Conservation (phyloP, 768 basidiomycete species). For the Russula sp. region DNA sequence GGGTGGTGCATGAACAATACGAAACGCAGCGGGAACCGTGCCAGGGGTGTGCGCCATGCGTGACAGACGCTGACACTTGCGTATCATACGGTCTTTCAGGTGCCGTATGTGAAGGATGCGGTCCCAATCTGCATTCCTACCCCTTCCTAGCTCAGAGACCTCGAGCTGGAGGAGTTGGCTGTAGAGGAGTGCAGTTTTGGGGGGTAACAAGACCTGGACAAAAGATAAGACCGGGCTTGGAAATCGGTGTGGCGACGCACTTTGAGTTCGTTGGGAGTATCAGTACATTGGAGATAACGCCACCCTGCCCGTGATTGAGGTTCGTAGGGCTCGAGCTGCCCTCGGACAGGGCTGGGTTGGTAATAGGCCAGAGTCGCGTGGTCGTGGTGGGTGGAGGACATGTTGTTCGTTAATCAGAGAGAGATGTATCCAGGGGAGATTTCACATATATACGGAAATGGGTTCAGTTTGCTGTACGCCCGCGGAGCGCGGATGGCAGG, state of each 20-base stretch:
- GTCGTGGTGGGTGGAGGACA: constrained; percentile 17
- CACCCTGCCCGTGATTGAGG: constrained; percentile 48
- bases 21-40: constrained; percentile 43
- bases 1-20: constrained; percentile 59
- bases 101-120: constrained; percentile 68
- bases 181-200: constrained; percentile 59
- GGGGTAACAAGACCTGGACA: constrained; percentile 61
- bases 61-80: constrained; percentile 65
- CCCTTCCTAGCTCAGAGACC: constrained; percentile 52
- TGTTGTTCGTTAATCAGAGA: constrained; percentile 6
- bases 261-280: constrained; percentile 71
- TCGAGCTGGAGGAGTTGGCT: constrained; percentile 60
- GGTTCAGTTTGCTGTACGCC: neutral
- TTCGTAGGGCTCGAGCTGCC: constrained; percentile 68
- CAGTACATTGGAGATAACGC: constrained; percentile 70
- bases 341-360: constrained; percentile 61
- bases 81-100: constrained; percentile 77
- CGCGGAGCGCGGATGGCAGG: neutral
- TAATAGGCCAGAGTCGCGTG: constrained; percentile 43
- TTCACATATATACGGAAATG: constrained; percentile 1
- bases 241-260: constrained; percentile 30
- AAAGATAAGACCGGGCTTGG: constrained; percentile 13
- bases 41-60: constrained; percentile 39
- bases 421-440: neutral
- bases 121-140: constrained; percentile 54